These are phyloP conservation scores for Circinella umbellata DNA, from an alignment of 371 early-diverging fungal genomes.

Conservation along the genomic window DNA sequence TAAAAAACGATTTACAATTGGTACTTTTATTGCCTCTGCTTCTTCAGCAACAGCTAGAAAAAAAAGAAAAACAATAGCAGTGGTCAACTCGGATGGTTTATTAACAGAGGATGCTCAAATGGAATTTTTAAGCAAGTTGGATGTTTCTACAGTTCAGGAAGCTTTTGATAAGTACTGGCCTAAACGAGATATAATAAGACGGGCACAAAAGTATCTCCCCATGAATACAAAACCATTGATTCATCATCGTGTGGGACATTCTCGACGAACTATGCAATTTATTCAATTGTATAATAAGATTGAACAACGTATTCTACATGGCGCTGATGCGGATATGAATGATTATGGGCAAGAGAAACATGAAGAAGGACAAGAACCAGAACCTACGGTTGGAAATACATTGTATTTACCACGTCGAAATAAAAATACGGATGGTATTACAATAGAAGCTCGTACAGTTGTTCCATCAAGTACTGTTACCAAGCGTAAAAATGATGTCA, in stretches of 20 bases:
- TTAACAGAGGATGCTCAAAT: constrained; percentile 14
- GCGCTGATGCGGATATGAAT: background rate
- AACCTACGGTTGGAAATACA: background rate
- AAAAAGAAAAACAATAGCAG: background rate
- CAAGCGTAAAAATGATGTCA: background rate
- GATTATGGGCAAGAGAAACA: background rate
- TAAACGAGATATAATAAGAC: background rate
- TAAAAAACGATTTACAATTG: constrained; percentile 31
- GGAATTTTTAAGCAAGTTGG: constrained; percentile 16
- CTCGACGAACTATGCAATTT: constrained; percentile 30
- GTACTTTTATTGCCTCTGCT: constrained; percentile 20
- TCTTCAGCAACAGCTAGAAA: background rate
- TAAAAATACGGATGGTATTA: background rate
- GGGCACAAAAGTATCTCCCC: constrained; percentile 25
- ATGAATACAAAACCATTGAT: constrained; percentile 18
- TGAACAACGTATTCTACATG: constrained; percentile 41
- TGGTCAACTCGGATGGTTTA: constrained; percentile 22
- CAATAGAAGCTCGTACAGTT: background rate
- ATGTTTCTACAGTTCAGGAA: constrained; percentile 17
- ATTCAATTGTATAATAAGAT: constrained; percentile 25
- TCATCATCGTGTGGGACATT: constrained; percentile 29
- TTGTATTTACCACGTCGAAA: background rate
- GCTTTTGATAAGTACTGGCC: constrained; percentile 31
- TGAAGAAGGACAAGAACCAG: background rate
- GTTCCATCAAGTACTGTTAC: too few species aligned